Conservation (phyloP, 73 alveolate species). For the Durusdinium trenchii region DNA sequence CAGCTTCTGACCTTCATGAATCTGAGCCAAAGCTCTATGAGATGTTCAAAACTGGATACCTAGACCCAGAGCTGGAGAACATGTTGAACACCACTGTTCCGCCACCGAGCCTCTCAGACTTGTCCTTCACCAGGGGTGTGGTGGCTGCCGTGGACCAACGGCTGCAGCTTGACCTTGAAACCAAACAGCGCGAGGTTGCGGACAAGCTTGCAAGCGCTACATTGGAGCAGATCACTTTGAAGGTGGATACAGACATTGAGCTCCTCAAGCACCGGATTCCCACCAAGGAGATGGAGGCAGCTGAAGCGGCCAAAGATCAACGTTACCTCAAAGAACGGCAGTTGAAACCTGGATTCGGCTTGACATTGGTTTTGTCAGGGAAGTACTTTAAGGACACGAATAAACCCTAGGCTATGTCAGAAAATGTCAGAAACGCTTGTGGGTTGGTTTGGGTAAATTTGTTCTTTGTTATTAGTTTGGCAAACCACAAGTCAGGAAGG, state of each 20-base stretch:
- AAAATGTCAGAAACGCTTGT: too few species aligned
- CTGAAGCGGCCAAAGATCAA: neutral
- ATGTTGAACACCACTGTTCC: neutral
- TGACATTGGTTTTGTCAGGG: too few species aligned
- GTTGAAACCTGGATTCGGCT: too few species aligned
- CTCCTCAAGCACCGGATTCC: neutral
- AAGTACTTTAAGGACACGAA: too few species aligned
- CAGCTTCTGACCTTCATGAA: neutral
- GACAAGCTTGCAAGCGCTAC: neutral
- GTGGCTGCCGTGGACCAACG: neutral
- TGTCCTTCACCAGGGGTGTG: neutral
- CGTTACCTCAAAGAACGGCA: neutral
- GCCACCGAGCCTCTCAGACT: neutral
- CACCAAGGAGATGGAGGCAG: neutral
- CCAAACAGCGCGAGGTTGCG: neutral
- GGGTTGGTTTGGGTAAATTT: neutral
- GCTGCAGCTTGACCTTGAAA: neutral
- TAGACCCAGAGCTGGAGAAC: neutral
- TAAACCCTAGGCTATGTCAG: too few species aligned
- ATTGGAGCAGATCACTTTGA: neutral
- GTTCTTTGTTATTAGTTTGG: neutral
- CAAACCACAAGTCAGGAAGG: neutral
- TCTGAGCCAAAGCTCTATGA: neutral
- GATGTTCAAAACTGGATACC: neutral
- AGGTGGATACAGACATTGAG: neutral